Evolutionary conservation across 139 green algal species (phyloP).

Genomic region (Chlamydomonas sphaeroides): DNA sequence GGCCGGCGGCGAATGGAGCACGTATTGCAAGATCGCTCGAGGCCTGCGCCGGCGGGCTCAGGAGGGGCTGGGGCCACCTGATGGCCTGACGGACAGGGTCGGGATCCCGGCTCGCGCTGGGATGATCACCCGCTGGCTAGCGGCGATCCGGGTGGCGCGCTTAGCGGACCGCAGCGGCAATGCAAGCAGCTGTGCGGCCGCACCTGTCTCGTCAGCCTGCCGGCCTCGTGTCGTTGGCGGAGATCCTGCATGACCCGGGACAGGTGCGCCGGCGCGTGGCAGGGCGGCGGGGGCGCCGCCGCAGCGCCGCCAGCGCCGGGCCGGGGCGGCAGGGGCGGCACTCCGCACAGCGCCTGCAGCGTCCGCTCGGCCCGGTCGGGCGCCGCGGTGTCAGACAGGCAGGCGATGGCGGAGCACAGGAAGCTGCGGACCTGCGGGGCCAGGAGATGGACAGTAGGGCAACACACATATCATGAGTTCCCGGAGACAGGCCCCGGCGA

Average conservation of each 20-base stretch:
- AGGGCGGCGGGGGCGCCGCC: too few species aligned
- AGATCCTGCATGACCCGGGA: not conserved
- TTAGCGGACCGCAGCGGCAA: too few species aligned
- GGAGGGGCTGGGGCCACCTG: too few species aligned
- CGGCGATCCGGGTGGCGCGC: too few species aligned
- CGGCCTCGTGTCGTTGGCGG: not conserved
- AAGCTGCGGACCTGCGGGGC: not conserved
- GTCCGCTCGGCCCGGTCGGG: not conserved
- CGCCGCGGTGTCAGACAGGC: not conserved
- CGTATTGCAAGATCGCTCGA: not conserved
- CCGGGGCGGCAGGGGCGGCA: not conserved
- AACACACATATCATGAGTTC: too few species aligned
- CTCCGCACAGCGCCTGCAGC: constrained; percentile 22
- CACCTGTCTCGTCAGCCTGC: not conserved
- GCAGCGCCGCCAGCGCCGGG: not conserved
- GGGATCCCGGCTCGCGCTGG: too few species aligned
- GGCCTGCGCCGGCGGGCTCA: not conserved
- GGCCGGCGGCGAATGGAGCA: not conserved
- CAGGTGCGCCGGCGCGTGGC: constrained; percentile 1
- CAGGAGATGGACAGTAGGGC: not conserved
- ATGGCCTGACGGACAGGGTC: too few species aligned
- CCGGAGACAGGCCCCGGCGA: too few species aligned
- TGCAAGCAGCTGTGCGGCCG: too few species aligned
- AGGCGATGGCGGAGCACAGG: not conserved
- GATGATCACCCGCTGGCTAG: too few species aligned